A percentile compares a stretch with the other conserved stretches of the same genome.
Evolutionary conservation across 2,329 filamentous ascomycete genomes (phyloP).

Genomic region (Tricladium varicosporioides): DNA sequence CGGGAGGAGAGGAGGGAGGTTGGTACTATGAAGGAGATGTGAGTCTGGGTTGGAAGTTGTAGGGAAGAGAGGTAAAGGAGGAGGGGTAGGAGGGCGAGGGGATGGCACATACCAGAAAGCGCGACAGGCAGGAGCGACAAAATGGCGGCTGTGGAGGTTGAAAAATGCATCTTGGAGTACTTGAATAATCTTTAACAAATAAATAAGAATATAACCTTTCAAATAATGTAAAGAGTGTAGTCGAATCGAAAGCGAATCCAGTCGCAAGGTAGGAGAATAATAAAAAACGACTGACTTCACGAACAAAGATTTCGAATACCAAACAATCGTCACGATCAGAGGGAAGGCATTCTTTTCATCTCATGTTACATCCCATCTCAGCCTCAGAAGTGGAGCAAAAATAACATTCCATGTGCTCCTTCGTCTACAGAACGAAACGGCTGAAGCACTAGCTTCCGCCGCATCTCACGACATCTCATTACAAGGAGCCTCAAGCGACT

Average conservation of each 20-base stretch:
- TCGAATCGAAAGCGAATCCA: background rate
- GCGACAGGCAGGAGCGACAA: slow-evolving; percentile 4
- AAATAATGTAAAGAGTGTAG: background rate
- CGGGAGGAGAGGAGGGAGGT: slow-evolving; percentile 6
- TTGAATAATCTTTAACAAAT: background rate
- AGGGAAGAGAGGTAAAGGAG: background rate
- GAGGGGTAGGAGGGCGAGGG: too few species aligned
- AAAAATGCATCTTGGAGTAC: background rate
- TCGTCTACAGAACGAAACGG: background rate
- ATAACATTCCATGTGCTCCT: background rate
- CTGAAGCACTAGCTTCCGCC: background rate
- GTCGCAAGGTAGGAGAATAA: background rate
- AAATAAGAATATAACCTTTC: background rate
- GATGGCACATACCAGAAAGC: slow-evolving; percentile 6
- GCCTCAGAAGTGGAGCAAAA: background rate
- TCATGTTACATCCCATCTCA: background rate
- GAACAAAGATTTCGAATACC: background rate
- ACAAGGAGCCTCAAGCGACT: too few species aligned
- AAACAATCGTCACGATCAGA: background rate
- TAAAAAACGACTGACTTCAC: background rate
- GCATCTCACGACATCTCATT: too few species aligned
- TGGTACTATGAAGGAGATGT: background rate
- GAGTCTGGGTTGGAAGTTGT: background rate
- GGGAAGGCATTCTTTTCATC: background rate
- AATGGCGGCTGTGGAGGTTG: background rate